A percentile compares a stretch with the other conserved stretches of the same genome.
These are phyloP conservation scores for Jaenimonas drosophilae DNA, from an alignment of 208 protist genomes.

Conservation along the genomic window DNA sequence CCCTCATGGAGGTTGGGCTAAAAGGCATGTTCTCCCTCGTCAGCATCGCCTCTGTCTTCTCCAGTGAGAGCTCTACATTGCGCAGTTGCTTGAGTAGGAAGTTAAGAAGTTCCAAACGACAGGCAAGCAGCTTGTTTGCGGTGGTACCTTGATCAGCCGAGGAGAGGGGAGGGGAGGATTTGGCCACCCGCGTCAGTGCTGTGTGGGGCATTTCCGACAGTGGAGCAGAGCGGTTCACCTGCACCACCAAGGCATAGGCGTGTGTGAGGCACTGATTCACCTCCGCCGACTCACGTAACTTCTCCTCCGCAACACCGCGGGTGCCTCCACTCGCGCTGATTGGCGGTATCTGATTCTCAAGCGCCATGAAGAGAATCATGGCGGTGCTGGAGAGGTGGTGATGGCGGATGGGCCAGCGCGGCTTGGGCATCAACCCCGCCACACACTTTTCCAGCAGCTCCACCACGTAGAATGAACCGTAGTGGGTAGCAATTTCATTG, in stretches of 20 bases:
- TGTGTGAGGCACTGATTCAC: too few species aligned
- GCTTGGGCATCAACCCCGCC: slow-evolving; percentile 42
- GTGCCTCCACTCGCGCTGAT: slow-evolving; percentile 16
- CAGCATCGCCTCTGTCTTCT: too few species aligned
- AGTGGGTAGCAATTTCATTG: slow-evolving; percentile 43
- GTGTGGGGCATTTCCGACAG: neutral
- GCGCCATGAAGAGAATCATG: slow-evolving; percentile 60
- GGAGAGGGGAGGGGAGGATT: neutral
- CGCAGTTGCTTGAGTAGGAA: too few species aligned
- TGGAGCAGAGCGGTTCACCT: neutral
- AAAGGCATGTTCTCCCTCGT: too few species aligned
- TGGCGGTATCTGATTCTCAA: slow-evolving; percentile 53
- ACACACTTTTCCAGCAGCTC: slow-evolving; percentile 54
- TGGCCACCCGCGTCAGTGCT: neutral
- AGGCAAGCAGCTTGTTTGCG: too few species aligned
- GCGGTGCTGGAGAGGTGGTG: slow-evolving; percentile 63
- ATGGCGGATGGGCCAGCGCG: slow-evolving; percentile 42
- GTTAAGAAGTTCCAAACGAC: too few species aligned
- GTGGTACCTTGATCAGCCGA: too few species aligned
- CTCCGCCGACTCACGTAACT: neutral
- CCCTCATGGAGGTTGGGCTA: too few species aligned
- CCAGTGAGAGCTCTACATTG: too few species aligned
- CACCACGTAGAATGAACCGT: slow-evolving; percentile 29
- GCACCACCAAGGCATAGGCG: too few species aligned
- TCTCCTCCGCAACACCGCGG: neutral